These are phyloP conservation scores for Xylariaceae sp. DNA, from an alignment of 2,329 filamentous ascomycete species.

Conservation along the genomic window DNA sequence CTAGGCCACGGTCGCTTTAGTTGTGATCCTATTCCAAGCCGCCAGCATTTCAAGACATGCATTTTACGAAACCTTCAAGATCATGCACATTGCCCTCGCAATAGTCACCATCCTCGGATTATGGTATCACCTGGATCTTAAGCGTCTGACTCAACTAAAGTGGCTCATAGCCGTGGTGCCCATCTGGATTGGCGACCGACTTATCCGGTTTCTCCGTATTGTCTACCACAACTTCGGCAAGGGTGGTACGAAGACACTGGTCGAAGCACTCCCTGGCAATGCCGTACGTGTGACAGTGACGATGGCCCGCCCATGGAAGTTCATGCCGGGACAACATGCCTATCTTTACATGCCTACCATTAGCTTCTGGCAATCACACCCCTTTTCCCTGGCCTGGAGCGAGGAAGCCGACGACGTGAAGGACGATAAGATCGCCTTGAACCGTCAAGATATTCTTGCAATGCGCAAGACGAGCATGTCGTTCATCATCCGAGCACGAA, in stretches of 20 bases:
- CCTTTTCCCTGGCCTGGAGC: constrained; percentile 74
- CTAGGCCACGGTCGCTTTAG: constrained; percentile 55
- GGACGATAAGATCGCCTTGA: constrained; percentile 53
- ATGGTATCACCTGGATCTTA: constrained; percentile 60
- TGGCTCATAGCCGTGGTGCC: constrained; percentile 57
- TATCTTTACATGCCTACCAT: constrained; percentile 73
- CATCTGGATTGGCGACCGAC: constrained; percentile 64
- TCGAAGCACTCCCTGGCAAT: constrained; percentile 72
- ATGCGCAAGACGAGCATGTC: constrained; percentile 62
- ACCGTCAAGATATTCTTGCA: constrained; percentile 51
- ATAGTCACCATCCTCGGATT: constrained; percentile 55
- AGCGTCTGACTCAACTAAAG: constrained; percentile 48
- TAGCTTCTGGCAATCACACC: constrained; percentile 69
- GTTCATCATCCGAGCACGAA: constrained; percentile 67
- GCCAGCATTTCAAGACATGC: constrained; percentile 67
- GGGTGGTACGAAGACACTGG: constrained; percentile 61
- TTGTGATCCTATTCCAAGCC: constrained; percentile 62
- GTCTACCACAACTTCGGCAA: constrained; percentile 61
- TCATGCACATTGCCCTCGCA: constrained; percentile 63
- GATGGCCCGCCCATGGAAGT: constrained; percentile 71
- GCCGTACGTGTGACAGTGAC: constrained; percentile 67
- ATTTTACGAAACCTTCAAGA: constrained; percentile 73
- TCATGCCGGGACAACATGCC: constrained; percentile 70
- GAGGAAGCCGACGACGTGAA: constrained; percentile 53
- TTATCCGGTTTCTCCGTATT: constrained; percentile 53